A percentile compares a stretch with the other conserved stretches of the same genome.
Evolutionary conservation across 2,329 filamentous ascomycete genomes (phyloP).

Genomic region (Botrytis hyacinthi): DNA sequence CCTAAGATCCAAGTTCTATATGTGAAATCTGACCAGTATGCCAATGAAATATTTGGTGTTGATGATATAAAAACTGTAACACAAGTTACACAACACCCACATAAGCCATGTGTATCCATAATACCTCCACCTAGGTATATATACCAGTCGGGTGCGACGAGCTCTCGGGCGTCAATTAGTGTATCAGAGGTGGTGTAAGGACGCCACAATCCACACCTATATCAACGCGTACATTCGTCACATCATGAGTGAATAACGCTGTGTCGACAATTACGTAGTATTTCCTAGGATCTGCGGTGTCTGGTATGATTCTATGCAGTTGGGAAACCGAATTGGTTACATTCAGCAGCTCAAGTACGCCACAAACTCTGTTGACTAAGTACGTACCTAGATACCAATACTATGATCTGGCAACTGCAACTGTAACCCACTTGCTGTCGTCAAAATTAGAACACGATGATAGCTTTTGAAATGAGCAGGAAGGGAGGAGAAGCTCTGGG

Average conservation of each 20-base stretch:
- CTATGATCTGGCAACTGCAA: conserved; percentile 29
- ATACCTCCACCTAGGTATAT: no score
- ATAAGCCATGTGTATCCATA: neutral
- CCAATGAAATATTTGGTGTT: neutral
- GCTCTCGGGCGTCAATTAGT: neutral
- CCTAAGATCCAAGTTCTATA: neutral
- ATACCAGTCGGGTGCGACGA: neutral
- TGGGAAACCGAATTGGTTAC: conserved; percentile 5
- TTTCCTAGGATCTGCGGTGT: neutral
- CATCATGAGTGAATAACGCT: no score
- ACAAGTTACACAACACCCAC: neutral
- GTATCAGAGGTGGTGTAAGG: neutral
- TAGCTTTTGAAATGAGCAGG: neutral
- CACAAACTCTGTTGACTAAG: conserved; percentile 33
- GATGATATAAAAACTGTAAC: neutral
- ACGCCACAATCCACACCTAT: no score
- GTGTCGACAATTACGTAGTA: neutral
- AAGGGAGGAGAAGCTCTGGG: neutral
- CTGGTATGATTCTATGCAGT: conserved; percentile 15
- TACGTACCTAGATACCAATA: conserved; percentile 21
- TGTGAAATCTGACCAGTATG: neutral
- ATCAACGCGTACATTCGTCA: no score
- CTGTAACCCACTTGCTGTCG: neutral
- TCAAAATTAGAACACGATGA: neutral
- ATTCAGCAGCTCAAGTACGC: conserved; percentile 36